Conservation (phyloP, 164 flowering plant species). For the Vitis rupestris region DNA sequence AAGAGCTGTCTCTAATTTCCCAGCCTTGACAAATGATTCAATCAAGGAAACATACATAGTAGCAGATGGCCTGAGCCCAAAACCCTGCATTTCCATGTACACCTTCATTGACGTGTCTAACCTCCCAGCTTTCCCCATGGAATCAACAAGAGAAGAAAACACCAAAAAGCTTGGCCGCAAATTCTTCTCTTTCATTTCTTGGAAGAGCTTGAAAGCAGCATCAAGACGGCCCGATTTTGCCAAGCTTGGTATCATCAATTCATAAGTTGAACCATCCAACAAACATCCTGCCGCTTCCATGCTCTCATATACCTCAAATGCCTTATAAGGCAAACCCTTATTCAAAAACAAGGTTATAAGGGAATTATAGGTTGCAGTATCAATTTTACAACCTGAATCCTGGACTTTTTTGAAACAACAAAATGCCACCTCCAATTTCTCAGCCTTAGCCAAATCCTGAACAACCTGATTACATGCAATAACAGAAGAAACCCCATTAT, state of each 20-base stretch:
- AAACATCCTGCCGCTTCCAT: constrained; percentile 65
- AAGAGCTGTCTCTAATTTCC: constrained; percentile 78
- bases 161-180: constrained; percentile 52
- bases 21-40: constrained; percentile 90
- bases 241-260: constrained; percentile 85
- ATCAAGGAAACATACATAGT: constrained; percentile 78
- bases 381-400: constrained; percentile 64
- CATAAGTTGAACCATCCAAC: constrained; percentile 76
- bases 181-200: constrained; percentile 75
- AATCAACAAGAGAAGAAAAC: constrained; percentile 80
- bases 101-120: constrained; percentile 84
- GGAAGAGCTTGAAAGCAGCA: constrained; percentile 86
- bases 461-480: constrained; percentile 67
- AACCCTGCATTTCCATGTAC: constrained; percentile 85
- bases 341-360: constrained; percentile 73
- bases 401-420: constrained; percentile 87
- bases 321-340: constrained; percentile 92
- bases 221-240: constrained; percentile 97
- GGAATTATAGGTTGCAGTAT: constrained; percentile 68
- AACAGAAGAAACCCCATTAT: constrained; percentile 30
- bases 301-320: constrained; percentile 88
- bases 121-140: constrained; percentile 98
- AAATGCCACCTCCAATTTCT: constrained; percentile 83
- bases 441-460: constrained; percentile 82
- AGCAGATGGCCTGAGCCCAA: constrained; percentile 71